A percentile compares a stretch with the other conserved stretches of the same genome.
phyloP scores from a whole-genome alignment of 2,329 filamentous ascomycete genomes.

The Penicillium frequentans region DNA sequence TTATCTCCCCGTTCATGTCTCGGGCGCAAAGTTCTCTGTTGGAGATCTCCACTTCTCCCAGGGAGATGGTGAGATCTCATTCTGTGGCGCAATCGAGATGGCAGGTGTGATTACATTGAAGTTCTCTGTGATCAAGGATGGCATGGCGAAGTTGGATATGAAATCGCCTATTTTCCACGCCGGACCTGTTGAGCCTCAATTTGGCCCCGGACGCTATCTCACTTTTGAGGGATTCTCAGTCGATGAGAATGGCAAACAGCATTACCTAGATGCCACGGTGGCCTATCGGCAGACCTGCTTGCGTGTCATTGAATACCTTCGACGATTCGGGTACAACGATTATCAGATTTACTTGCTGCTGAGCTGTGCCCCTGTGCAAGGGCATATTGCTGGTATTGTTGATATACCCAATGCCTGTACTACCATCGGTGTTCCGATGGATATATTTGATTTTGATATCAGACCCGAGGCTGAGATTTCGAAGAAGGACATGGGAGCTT shows the following conservation, averaged over 20 bases:
- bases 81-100: slow-evolving; percentile 91
- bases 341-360: slow-evolving; percentile 85
- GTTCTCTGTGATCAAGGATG: slow-evolving; percentile 81
- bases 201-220: slow-evolving; percentile 76
- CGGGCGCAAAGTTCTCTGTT: slow-evolving; percentile 84
- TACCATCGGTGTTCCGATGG: slow-evolving; percentile 82
- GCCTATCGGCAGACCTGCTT: slow-evolving; percentile 82
- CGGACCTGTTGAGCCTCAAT: slow-evolving; percentile 84
- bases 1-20: slow-evolving; percentile 83
- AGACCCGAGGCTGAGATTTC: slow-evolving; percentile 62
- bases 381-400: slow-evolving; percentile 84
- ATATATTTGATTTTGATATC: slow-evolving; percentile 95
- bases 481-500: slow-evolving; percentile 68
- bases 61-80: slow-evolving; percentile 88
- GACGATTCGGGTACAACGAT: slow-evolving; percentile 67
- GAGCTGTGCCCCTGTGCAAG: slow-evolving; percentile 82
- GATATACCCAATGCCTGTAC: slow-evolving; percentile 92
- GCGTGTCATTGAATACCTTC: slow-evolving; percentile 75
- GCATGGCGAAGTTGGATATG: slow-evolving; percentile 70
- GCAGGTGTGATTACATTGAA: slow-evolving; percentile 88
- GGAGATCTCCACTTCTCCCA: slow-evolving; percentile 87
- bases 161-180: slow-evolving; percentile 84
- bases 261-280: slow-evolving; percentile 82
- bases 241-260: slow-evolving; percentile 83
- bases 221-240: slow-evolving; percentile 91